Evolutionary conservation across 495 filamentous ascomycete species (phyloP).

Genomic region (Sabuloglossum arenarium): DNA sequence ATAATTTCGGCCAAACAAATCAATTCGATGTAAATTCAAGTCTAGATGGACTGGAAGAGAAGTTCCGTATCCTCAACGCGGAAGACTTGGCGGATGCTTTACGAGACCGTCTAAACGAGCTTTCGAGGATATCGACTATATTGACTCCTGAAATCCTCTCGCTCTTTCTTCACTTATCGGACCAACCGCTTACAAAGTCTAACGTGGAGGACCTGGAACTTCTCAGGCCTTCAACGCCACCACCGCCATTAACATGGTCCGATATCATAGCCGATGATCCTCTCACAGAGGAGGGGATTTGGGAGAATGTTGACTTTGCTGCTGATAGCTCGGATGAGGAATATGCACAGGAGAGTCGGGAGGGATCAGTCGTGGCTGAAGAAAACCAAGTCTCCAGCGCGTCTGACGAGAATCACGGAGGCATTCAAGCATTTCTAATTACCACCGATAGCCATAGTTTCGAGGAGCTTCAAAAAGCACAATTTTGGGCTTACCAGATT

Average conservation of each 20-base stretch:
- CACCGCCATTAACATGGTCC: constrained; percentile 42
- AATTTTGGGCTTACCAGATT: constrained; percentile 35
- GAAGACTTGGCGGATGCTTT: constrained; percentile 70
- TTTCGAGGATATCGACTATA: constrained; percentile 29
- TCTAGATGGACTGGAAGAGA: constrained; percentile 69
- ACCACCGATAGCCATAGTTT: constrained; percentile 21
- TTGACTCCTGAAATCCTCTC: constrained; percentile 64
- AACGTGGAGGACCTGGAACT: constrained; percentile 37
- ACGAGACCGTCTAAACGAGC: constrained; percentile 33
- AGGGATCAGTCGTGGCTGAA: constrained; percentile 7
- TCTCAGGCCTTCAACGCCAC: constrained; percentile 22
- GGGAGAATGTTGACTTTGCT: constrained; percentile 56
- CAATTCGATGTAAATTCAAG: constrained; percentile 65
- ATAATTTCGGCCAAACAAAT: constrained; percentile 53
- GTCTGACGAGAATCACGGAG: background rate
- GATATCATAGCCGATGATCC: constrained; percentile 57
- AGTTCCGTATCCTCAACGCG: constrained; percentile 56
- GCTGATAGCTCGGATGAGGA: constrained; percentile 33
- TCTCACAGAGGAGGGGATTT: constrained; percentile 49
- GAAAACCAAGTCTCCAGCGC: constrained; percentile 13
- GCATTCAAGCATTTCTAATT: constrained; percentile 15
- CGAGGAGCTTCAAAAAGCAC: constrained; percentile 29
- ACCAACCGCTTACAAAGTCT: constrained; percentile 53
- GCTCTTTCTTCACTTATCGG: constrained; percentile 60
- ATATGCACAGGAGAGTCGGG: constrained; percentile 16